These are phyloP conservation scores for Vanrija pseudolonga DNA, from an alignment of 1,284 basidiomycete species.

Conservation along the genomic window DNA sequence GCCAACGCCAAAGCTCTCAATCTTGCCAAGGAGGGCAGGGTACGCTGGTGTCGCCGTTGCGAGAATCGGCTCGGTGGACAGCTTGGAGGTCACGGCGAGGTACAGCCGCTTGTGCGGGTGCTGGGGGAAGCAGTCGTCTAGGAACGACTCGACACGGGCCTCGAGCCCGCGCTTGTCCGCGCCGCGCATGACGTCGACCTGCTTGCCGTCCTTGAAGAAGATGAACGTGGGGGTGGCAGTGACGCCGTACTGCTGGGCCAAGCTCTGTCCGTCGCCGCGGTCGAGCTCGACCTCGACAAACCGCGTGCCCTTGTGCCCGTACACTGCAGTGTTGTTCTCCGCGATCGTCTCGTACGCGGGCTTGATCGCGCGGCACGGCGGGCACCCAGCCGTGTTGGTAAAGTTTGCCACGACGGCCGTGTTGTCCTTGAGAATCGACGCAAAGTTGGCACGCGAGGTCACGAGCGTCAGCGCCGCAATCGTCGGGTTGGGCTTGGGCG, in stretches of 20 bases:
- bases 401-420: slow-evolving; percentile 62
- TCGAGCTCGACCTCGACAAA: slow-evolving; percentile 78
- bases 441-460: slow-evolving; percentile 58
- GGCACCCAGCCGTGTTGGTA: slow-evolving; percentile 60
- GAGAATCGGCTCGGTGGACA: slow-evolving; percentile 71
- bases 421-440: slow-evolving; percentile 54
- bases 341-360: slow-evolving; percentile 57
- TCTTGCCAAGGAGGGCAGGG: slow-evolving; percentile 62
- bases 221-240: slow-evolving; percentile 80
- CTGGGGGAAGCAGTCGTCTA: slow-evolving; percentile 53
- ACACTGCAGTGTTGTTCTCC: slow-evolving; percentile 23
- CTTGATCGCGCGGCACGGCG: slow-evolving; percentile 62
- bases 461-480: slow-evolving; percentile 62
- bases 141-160: slow-evolving; percentile 30
- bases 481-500: slow-evolving; percentile 48
- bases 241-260: slow-evolving; percentile 65
- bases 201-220: slow-evolving; percentile 72
- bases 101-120: slow-evolving; percentile 68
- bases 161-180: slow-evolving; percentile 50
- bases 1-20: slow-evolving; percentile 59
- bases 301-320: slow-evolving; percentile 42
- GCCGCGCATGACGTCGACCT: slow-evolving; percentile 73
- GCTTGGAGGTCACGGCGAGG: slow-evolving; percentile 59
- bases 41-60: slow-evolving; percentile 67
- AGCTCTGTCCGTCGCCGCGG: slow-evolving; percentile 59